Evolutionary conservation across 441 rosid species (phyloP), one percentile per base, ranked within the genome.

Genomic region (Francoa sonchifolia): DNA sequence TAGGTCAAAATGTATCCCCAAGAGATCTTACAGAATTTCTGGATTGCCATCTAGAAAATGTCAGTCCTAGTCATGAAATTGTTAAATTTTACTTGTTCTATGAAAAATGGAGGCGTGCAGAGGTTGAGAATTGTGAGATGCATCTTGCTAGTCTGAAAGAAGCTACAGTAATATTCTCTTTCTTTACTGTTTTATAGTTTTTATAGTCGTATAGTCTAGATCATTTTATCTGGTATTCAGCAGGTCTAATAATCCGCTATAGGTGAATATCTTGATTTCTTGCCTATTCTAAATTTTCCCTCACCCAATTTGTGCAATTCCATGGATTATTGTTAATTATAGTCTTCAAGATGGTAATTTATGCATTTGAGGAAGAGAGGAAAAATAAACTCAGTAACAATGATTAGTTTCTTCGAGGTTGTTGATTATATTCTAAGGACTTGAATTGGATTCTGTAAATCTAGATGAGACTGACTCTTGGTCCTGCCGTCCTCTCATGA

Each of bases 61-160:
- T 49, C 19, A 63, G 60, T 63, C 76, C 84, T 0, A 59, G 68
- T 52, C 66, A 63, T 33, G 87, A 66, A 51, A 62, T 74, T 14
- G 95, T 85, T 37, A 76, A 62, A 20, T 67, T 90, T 50, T 72
- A 72, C 68, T 52, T 90, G 68, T 73, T 77, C 48, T 71, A 72
- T 42, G 98, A 90, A 77, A 79, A 70, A 58, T 82, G 94, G 94
- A 76, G 94, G 67, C 79, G 93, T 19, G 90, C 81, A 47, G 98
- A 90, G 70, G 51, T 82, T 18, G 95, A 76, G 44, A 74, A 76
- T 40, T 66, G 47, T 13, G 95, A 76, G 64, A 42, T 51, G 25
- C 71, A 67, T 71, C 42, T 77, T 22, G 71, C 79, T 18, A 57
- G 72, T 50, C 54, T 86, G 49, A 74, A 71, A 65, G 68, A 82